Evolutionary conservation across 2,329 filamentous ascomycete genomes (phyloP), one percentile per base, ranked within the genome.

Genomic region (Alternaria arborescens): DNA sequence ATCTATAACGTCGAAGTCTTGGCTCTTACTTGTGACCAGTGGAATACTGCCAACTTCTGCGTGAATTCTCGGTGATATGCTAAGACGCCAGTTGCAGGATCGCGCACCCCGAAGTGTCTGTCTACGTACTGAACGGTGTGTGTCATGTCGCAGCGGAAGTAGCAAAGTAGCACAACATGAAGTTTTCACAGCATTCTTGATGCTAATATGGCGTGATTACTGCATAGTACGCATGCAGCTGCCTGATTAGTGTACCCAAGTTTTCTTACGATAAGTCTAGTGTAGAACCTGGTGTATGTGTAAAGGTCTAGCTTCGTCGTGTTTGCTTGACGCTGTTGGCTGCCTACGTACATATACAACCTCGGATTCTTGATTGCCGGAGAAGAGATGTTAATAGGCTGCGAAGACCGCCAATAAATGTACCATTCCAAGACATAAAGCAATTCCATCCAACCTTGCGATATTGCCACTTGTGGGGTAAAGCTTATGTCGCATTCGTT

Each of bases 151-250:
- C 11, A 22, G 26, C 38, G 36, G 34, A 20, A 40, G 40, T 3
- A 22, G 38, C 7, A 30, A 52, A 20, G 28, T 42, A 7, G 16
- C 38, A 42, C 26, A n/a, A 4, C 50, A 24, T 22, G 5, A 18
- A 18, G 28, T 3, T 1, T 16, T 16, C 6, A 12, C 28, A 48
- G 5, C 10, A 16, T 14, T 22, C n/a, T 20, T 20, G 8, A 16
- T 42, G 40, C 26, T 11, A 16, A 41, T 7, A n/a, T 52, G 26
- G 24, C 20, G 24, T 41, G 36, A 52, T 52, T 26, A 42, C 50
- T 52, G 50, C 50, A 43, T 42, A 24, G 24, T 11, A 7, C 30
- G 18, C 8, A 30, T 52, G 50, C 26, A 22, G 26, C 38, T 32
- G 28, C 7, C 6, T 16, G 30, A 5, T 12, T 42, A 26, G 6